Evolutionary conservation across 495 filamentous ascomycete species (phyloP).

Genomic region (Penicillium pancosmium): DNA sequence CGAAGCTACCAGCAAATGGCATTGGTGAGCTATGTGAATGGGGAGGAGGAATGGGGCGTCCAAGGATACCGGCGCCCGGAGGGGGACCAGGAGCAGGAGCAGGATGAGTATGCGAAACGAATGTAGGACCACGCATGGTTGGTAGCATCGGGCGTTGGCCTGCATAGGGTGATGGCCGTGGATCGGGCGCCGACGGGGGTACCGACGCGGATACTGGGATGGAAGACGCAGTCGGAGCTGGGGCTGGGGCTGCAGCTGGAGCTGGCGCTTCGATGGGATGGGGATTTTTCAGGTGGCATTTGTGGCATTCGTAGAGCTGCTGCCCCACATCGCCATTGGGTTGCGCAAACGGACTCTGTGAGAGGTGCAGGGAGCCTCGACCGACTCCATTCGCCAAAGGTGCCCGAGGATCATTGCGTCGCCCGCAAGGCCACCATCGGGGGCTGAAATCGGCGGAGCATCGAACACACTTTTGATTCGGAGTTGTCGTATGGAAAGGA

Average conservation of each 20-base stretch:
- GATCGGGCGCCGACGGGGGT: neutral
- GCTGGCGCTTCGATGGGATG: slow-evolving; percentile 12
- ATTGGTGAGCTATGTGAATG: slow-evolving; percentile 30
- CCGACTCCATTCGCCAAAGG: slow-evolving; percentile 39
- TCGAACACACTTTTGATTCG: slow-evolving; percentile 38
- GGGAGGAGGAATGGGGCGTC: slow-evolving; percentile 33
- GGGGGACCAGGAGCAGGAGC: slow-evolving; percentile 8
- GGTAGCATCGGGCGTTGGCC: slow-evolving; percentile 36
- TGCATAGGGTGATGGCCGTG: slow-evolving; percentile 2
- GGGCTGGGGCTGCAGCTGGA: neutral
- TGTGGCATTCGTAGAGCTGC: slow-evolving; percentile 50
- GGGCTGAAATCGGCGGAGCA: slow-evolving; percentile 46
- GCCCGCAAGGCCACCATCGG: slow-evolving; percentile 46
- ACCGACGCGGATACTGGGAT: neutral
- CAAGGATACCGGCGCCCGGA: slow-evolving; percentile 30
- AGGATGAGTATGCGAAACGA: slow-evolving; percentile 35
- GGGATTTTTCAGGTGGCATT: slow-evolving; percentile 52
- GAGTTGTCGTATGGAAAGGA: slow-evolving; percentile 16
- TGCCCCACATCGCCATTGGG: slow-evolving; percentile 35
- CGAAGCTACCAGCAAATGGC: slow-evolving; percentile 34
- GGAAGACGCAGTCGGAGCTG: neutral
- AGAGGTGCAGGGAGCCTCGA: slow-evolving; percentile 19
- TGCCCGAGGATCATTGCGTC: slow-evolving; percentile 29
- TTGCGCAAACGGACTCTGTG: slow-evolving; percentile 30
- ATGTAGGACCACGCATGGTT: slow-evolving; percentile 36